Evolutionary conservation across 75 land plant species (phyloP), one percentile per base, ranked within the genome.

Genomic region (Pinus albicaulis): DNA sequence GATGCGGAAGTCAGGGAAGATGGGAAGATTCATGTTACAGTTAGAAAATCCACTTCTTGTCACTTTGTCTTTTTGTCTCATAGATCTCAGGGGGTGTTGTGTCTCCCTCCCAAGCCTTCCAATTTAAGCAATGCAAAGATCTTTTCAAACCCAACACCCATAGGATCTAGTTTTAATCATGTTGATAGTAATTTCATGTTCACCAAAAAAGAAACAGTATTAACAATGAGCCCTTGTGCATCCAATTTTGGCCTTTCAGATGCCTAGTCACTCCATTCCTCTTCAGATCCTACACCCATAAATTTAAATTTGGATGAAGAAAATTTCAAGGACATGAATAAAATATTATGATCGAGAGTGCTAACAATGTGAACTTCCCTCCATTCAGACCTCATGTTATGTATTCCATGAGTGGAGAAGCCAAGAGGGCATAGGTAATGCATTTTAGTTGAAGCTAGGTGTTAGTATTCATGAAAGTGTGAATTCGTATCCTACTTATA

Each of bases 1-100:
- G 95, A 94, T 41, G 92, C 99, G 3, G 93, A 91, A 74, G 72
- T 96, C 34, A 93, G 96, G 25, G 89, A 85, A 28, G 99, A 96
- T 76, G 99, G 99, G 25, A 94, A 94, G 81, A 81, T 96, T 70
- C 99, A 96, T 79, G 99, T 96, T 26, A 94, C 90, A 1, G 91
- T 96, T 22, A 75, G 99, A 65, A 89, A 89, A 74, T 96, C 99
- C 0, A 90, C 89, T 24, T 87, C 94, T 0, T 94, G 92, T 55
- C 78, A 89, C 3, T 81, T 80, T 15, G 73, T 57, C 3, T 86
- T 82, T 8, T 62, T 68, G 41, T 76, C 85, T 11, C 63, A 78
- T 8, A 56, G 92, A 68, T 89, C 92, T 1, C 74, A 78, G 48
- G 78, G 89, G 65, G n/a, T 14, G 74, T 22, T 59, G 82, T 77